Conservation (phyloP, 2,329 filamentous ascomycete genomes). For the Endoconidiophora polonica region DNA sequence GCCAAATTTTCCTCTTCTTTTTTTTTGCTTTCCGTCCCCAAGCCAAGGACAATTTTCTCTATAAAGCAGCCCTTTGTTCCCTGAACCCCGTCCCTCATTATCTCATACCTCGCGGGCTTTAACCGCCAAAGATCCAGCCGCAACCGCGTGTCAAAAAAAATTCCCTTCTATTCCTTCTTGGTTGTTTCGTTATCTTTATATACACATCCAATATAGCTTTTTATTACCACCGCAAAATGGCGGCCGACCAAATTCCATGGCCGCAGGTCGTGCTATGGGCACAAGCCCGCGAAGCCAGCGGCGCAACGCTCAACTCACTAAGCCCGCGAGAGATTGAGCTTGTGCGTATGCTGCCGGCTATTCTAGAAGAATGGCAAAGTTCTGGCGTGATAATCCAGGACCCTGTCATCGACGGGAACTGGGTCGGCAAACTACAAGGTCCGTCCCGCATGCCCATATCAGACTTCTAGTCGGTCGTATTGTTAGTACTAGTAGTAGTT, state of each 20-base stretch:
- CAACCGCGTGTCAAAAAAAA: no score
- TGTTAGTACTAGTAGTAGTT: no score
- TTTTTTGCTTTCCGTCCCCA: not conserved
- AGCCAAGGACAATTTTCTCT: not conserved
- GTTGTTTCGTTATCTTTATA: no score
- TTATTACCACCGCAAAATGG: not conserved
- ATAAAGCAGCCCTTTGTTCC: not conserved
- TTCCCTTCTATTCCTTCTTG: no score
- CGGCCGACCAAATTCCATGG: not conserved
- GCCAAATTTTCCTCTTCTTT: not conserved
- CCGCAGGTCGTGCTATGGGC: conserved; percentile 7
- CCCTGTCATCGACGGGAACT: not conserved
- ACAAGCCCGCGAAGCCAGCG: not conserved
- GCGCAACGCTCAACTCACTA: not conserved
- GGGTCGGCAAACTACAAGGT: conserved; percentile 5
- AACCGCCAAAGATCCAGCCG: no score
- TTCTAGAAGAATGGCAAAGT: not conserved
- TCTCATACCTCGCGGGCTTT: no score
- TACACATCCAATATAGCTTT: no score
- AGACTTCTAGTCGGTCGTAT: no score
- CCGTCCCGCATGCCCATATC: no score
- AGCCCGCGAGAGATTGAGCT: conserved; percentile 1
- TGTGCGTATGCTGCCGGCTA: not conserved
- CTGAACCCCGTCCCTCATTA: not conserved
- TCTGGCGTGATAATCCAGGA: not conserved